Percentiles rank a stretch among this genome's conserved stretches.
Conservation (phyloP, 768 basidiomycete genomes). For the Pleurotus djamor region DNA sequence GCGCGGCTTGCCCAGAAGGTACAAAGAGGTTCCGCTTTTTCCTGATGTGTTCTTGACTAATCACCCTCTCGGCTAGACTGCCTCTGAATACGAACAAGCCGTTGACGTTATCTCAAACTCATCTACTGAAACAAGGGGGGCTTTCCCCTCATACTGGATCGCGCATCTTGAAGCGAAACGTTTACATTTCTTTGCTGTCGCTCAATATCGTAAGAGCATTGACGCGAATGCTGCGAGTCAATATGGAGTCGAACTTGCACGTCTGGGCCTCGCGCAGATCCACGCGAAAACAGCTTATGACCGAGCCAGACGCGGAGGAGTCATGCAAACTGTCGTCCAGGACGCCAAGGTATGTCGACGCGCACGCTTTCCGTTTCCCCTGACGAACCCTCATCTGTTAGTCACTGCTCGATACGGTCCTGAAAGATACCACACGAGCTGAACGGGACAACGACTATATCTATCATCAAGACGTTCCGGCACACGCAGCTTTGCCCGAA, state of each 20-base stretch:
- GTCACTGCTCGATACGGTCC: conserved; percentile 75
- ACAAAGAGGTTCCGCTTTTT: conserved; percentile 9
- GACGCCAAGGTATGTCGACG: conserved; percentile 68
- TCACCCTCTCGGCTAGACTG: conserved; percentile 34
- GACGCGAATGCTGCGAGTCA: conserved; percentile 82
- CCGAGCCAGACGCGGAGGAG: conserved; percentile 58
- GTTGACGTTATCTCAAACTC: conserved; percentile 39
- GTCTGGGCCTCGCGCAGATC: conserved; percentile 65
- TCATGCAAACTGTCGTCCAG: conserved; percentile 61
- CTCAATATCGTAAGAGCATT: conserved; percentile 84
- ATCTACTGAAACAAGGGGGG: conserved; percentile 36
- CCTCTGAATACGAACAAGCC: conserved; percentile 63
- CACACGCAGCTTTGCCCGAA: conserved; percentile 60
- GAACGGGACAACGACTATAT: conserved; percentile 94
- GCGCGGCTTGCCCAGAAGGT: conserved; percentile 82
- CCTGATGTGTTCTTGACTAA: conserved; percentile 1
- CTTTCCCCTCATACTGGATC: conserved; percentile 66
- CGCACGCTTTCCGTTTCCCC: background rate
- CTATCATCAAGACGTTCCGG: conserved; percentile 86
- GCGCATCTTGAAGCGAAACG: conserved; percentile 81
- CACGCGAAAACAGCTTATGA: conserved; percentile 73
- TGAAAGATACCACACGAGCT: conserved; percentile 66
- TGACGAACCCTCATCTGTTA: conserved; percentile 22
- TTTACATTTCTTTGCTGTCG: conserved; percentile 84
- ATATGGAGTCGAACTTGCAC: conserved; percentile 88